Evolutionary conservation across 768 basidiomycete species (phyloP).

Genomic region (Leccinum uliginosum): DNA sequence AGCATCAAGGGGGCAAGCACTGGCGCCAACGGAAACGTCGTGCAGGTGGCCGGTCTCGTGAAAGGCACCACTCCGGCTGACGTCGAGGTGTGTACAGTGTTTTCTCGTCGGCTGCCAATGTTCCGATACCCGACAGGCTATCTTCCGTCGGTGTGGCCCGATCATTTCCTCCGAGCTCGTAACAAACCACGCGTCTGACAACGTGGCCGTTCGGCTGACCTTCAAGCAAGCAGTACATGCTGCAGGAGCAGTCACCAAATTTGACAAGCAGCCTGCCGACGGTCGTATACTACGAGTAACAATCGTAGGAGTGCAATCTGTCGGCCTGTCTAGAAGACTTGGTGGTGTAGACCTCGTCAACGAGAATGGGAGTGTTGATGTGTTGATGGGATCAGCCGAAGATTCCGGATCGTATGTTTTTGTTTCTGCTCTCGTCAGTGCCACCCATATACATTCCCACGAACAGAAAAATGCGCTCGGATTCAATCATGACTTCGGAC

Average conservation of each 20-base stretch:
- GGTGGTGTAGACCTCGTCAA: conserved; percentile 48
- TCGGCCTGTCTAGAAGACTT: conserved; percentile 53
- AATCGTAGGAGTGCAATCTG: conserved; percentile 54
- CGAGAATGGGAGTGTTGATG: conserved; percentile 38
- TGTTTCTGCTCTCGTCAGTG: too few relatives aligned
- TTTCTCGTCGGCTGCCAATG: not conserved
- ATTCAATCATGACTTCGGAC: conserved; percentile 55
- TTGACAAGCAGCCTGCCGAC: conserved; percentile 78
- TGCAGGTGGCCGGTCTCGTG: conserved; percentile 72
- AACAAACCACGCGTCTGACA: conserved; percentile 19
- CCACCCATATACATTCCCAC: not conserved
- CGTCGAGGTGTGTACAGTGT: conserved; percentile 41
- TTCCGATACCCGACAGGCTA: conserved; percentile 40
- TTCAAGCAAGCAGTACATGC: conserved; percentile 66
- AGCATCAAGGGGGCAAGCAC: conserved; percentile 68
- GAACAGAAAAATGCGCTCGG: conserved; percentile 80
- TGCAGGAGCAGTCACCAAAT: conserved; percentile 63
- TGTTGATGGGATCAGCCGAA: conserved; percentile 50
- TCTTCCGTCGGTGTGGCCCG: conserved; percentile 76
- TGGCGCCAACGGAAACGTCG: conserved; percentile 52
- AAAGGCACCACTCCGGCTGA: conserved; percentile 78
- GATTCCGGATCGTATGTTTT: conserved; percentile 50
- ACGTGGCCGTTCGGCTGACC: conserved; percentile 64
- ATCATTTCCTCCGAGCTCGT: conserved; percentile 42
- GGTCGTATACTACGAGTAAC: conserved; percentile 67